Evolutionary conservation across 164 flowering plant species (phyloP).

Genomic region (Buxus sempervirens): DNA sequence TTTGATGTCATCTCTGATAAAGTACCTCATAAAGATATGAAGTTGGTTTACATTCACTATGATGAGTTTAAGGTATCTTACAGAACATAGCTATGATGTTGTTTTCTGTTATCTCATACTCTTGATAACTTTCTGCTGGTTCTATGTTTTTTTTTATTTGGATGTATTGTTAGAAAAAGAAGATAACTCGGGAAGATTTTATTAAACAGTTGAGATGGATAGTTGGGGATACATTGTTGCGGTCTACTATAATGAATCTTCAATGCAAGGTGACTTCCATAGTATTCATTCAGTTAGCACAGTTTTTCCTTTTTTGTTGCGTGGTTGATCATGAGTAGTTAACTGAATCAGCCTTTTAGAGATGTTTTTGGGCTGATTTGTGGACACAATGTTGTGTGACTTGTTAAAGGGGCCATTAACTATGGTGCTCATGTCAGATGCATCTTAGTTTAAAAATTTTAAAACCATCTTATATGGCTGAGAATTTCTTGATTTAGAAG

Average conservation of each 20-base stretch:
- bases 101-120: neutral
- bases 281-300: neutral
- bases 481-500: neutral
- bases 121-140: constrained; percentile 1
- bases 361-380: neutral
- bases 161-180: constrained; percentile 40
- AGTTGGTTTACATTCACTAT: constrained; percentile 38
- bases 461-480: neutral
- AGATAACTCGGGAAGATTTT: constrained; percentile 56
- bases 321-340: neutral
- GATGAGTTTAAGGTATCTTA: constrained; percentile 49
- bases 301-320: neutral
- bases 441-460: neutral
- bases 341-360: neutral
- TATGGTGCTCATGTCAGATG: neutral
- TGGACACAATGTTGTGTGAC: neutral
- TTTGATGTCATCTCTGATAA: constrained; percentile 62
- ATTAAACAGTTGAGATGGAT: constrained; percentile 60
- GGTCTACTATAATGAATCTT: constrained; percentile 56
- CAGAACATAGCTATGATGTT: neutral
- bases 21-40: constrained; percentile 49
- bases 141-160: neutral
- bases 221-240: constrained; percentile 73
- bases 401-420: neutral
- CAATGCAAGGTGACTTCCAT: constrained; percentile 51